Percentiles rank a stretch among this genome's conserved stretches.
Conservation (phyloP, 2,329 filamentous ascomycete genomes). For the Cytospora piceicola region DNA sequence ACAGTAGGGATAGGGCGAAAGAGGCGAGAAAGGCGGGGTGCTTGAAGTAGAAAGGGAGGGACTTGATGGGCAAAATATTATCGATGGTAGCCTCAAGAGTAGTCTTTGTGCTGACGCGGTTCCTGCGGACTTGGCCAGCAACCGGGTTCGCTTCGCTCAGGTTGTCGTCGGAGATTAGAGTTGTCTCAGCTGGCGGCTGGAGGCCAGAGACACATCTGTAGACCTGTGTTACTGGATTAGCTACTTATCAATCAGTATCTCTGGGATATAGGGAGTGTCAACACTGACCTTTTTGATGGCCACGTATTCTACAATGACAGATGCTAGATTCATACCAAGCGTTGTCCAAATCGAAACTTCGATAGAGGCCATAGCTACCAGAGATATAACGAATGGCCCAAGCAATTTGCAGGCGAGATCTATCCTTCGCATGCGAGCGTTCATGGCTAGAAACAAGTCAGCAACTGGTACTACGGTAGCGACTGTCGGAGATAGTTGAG, state of each 20-base stretch:
- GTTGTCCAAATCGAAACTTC: constrained; percentile 50
- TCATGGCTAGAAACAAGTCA: constrained; percentile 43
- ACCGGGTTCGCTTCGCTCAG: background rate
- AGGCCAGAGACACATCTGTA: constrained; percentile 35
- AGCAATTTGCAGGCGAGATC: constrained; percentile 62
- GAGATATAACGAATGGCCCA: constrained; percentile 55
- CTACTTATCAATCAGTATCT: background rate
- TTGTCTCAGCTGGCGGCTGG: constrained; percentile 5
- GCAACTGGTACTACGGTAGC: accelerated
- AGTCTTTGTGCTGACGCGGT: constrained; percentile 6
- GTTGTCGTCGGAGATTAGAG: background rate
- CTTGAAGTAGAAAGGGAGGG: constrained; percentile 50
- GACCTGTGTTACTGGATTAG: constrained; percentile 29
- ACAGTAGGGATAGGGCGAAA: constrained; percentile 61
- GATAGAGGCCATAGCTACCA: constrained; percentile 52
- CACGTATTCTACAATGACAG: constrained; percentile 53
- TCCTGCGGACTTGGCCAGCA: no score
- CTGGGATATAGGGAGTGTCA: background rate
- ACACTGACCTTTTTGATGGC: constrained; percentile 48
- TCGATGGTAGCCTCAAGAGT: background rate
- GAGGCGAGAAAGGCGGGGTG: constrained; percentile 65
- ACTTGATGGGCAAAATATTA: constrained; percentile 35
- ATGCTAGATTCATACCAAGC: constrained; percentile 51
- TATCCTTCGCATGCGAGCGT: constrained; percentile 60
- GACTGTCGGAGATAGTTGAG: no score